Evolutionary conservation across 371 early-diverging fungal genomes (phyloP), one percentile per base, ranked within the genome.

Genomic region (Paraphysoderma sedebokerense): DNA sequence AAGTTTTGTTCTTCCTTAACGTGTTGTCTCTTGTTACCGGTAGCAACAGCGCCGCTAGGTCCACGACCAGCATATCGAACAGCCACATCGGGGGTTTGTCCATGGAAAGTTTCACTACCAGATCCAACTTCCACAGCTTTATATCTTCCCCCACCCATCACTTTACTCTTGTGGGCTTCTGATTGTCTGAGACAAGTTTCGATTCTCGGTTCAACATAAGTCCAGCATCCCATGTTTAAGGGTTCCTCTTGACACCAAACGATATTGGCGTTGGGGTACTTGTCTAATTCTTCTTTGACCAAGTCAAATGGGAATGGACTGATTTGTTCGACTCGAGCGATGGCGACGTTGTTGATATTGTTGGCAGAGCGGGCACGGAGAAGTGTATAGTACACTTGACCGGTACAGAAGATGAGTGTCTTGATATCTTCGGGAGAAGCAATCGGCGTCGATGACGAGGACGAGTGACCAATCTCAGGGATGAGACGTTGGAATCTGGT

Each of bases 231-330:
- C 73, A 80, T 76, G 70, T 96, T 96, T 63, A 87, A 63, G 15
- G 88, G 84, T 61, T 96, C 97, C 68, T 96, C 97, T 66, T 96
- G 97, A 46, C 76, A 77, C 87, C 90, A 95, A 23, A 90, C 74
- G 52, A 88, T 65, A 54, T 90, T 82, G 19, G 85, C 77, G 51
- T 87, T 81, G 55, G 82, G 82, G 66, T 92, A 96, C 62, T 81
- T 77, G 60, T 93, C 91, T 31, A 83, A 59, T 52, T 82, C 79
- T 49, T 77, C 72, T 68, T 75, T 79, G 49, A 87, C 79, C 49
- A 81, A 74, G 59, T 89, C 83, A 71, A 82, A 92, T 29, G 97
- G 97, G 86, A 96, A 96, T 36, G 97, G 97, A 57, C 74, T 73
- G 51, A 92, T 61, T 63, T 96, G 91, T 68, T 96, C 97, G 36